Evolutionary conservation across 2,329 filamentous ascomycete genomes (phyloP), one percentile per base, ranked within the genome.

Genomic region (Trichoderma sp.): DNA sequence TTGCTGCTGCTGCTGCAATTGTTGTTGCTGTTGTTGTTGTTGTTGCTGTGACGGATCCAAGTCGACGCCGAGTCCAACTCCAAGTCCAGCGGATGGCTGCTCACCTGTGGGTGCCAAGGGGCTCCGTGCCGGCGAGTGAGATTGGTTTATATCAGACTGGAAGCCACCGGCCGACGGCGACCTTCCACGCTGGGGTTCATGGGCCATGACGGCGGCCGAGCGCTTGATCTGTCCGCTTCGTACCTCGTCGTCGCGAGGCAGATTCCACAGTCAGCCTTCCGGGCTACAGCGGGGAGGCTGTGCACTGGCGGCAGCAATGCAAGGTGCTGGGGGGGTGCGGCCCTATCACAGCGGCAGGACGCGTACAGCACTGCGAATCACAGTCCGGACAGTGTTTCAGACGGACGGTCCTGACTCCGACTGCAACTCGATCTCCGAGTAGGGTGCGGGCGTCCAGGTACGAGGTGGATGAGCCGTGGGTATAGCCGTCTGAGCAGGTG

Each of bases 91-190:
- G 44, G 43, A 26, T 39, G 66, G 54, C 56, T 51, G 55, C 28
- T 67, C 61, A 65, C 82, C 77, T 73, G 81, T 81, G 52, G 74
- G 68, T 74, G 82, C 79, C 74, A 82, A 80, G 72, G 83, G 85
- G 71, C 81, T 81, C 77, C 84, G 84, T 74, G 86, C 86, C 71
- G 87, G 85, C 72, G 88, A 89, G 76, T 86, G 87, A 70, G 80
- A 84, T 76, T 87, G 86, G 76, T 84, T 90, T 88, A 90, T 89
- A 88, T 87, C 82, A 80, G 80, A 75, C 74, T 78, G 78, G 73
- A 85, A 81, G 71, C 82, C 82, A 69, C 82, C 81, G 74, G 81
- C 80, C 72, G 88, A 88, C 70, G 83, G 85, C 71, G 87, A 89
- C 74, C 86, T 86, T 74, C 85, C 85, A 75, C 73, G 75, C 69